Base-by-base conservation (phyloP, 306 rosid species). In the Glycine tomentella region DNA sequence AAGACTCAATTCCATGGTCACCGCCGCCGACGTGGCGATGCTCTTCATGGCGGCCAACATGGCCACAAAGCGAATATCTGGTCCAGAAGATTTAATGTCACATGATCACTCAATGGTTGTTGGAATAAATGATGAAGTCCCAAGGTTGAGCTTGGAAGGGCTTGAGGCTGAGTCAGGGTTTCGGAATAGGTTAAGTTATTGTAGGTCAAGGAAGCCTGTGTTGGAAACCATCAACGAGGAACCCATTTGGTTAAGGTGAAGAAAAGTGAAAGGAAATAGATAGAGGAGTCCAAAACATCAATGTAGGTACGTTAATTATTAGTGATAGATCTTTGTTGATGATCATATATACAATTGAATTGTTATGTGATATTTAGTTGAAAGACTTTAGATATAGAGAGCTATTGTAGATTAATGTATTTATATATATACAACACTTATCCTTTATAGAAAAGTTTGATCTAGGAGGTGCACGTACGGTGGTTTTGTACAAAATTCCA, bases 191-290 rank as follows among this genome's bases (percentile, higher is more conserved):
- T 80, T 87, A 45, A 72, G 84, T 53, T 81, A 77, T 48, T 89
- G 91, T 69, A 78, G 95, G 65, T 92, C 97, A 40, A 88, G 91
- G 88, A 92, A 89, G 80, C 95, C 95, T 5, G 9, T 74, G 84
- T 82, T 91, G 88, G 95, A 91, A 72, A 91, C 97, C 4, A 92
- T 92, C 9, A 84, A 81, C 7, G 97, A 92, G 69, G 95, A 90
- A 76, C 87, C 87, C 0, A 78, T 90, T 75, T 65, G 68, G 63
- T 79, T 71, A 3, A 78, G 63, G 20, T 66, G 25, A 20, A 20
- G 25, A 20, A 20, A 20, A 20, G 25, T 20, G 25, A 20, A 20
- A 20, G 25, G 25, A 20, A 20, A 20, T 20, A 20, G 25, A 20
- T 20, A 17, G 64, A 57, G 5, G 64, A 17, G 34, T 12, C 5